A percentile compares a stretch with the other conserved stretches of the same genome.
Evolutionary conservation across 2,329 filamentous ascomycete species (phyloP).

Genomic region (Nakataea oryzae): DNA sequence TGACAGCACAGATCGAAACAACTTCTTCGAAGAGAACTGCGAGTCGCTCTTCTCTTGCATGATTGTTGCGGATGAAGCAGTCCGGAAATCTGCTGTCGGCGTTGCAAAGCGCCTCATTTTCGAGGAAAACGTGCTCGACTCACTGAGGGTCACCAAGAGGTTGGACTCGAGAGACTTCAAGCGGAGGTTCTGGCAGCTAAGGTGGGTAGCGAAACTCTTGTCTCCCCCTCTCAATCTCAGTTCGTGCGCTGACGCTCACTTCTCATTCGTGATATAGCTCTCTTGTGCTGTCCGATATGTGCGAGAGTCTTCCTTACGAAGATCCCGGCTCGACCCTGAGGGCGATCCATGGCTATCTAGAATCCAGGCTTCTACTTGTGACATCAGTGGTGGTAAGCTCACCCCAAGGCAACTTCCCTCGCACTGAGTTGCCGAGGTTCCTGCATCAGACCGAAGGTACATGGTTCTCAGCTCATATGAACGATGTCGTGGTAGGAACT

Average conservation of each 20-base stretch:
- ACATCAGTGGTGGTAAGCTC: slow-evolving; percentile 33
- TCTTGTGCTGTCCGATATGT: slow-evolving; percentile 34
- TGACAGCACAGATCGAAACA: slow-evolving; percentile 21
- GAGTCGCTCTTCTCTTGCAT: slow-evolving; percentile 43
- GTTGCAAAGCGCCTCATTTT: slow-evolving; percentile 39
- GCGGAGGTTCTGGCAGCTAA: slow-evolving; percentile 40
- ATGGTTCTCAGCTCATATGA: background rate
- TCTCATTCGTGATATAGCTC: slow-evolving; percentile 19
- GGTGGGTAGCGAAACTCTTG: slow-evolving; percentile 22
- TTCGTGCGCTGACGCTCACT: no score
- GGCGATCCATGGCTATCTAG: slow-evolving; percentile 44
- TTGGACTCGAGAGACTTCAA: slow-evolving; percentile 26
- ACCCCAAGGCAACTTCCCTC: background rate
- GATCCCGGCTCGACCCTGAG: slow-evolving; percentile 31
- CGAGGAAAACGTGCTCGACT: slow-evolving; percentile 22
- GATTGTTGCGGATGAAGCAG: slow-evolving; percentile 36
- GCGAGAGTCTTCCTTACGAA: slow-evolving; percentile 33
- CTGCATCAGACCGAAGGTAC: background rate
- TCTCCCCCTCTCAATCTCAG: background rate
- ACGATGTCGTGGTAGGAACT: slow-evolving; percentile 31
- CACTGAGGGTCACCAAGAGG: slow-evolving; percentile 23
- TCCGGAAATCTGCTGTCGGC: slow-evolving; percentile 35
- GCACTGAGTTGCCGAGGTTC: no score
- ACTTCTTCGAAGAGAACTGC: slow-evolving; percentile 34
- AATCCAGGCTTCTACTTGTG: slow-evolving; percentile 42